phyloP scores from a whole-genome alignment of 768 basidiomycete species.

The Cystoderma amianthinum region DNA sequence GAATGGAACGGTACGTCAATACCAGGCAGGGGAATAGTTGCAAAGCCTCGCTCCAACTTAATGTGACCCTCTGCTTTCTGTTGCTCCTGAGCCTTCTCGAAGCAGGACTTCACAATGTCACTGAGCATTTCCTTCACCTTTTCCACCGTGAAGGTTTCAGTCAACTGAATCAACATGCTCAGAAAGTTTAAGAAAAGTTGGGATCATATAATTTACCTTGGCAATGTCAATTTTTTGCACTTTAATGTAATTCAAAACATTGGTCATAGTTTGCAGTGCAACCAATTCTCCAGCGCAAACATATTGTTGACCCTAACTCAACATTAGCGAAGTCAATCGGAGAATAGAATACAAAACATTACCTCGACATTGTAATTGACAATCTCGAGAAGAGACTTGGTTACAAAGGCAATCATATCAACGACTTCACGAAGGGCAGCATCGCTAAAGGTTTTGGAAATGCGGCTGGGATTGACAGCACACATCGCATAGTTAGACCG shows the following conservation, averaged over 20 bases:
- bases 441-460: constrained; percentile 92
- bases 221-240: constrained; percentile 91
- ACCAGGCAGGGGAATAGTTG: constrained; percentile 90
- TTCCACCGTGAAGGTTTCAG: constrained; percentile 81
- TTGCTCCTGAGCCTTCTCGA: constrained; percentile 67
- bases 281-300: constrained; percentile 97
- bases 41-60: constrained; percentile 93
- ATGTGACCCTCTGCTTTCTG: constrained; percentile 83
- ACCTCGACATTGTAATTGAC: constrained; percentile 97
- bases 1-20: constrained; percentile 99
- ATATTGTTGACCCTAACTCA: constrained; percentile 90
- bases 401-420: constrained; percentile 74
- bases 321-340: constrained; percentile 4
- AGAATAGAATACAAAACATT: constrained; percentile 3
- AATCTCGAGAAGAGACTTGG: constrained; percentile 86
- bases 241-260: constrained; percentile 95
- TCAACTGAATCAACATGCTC: constrained; percentile 46
- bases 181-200: background rate
- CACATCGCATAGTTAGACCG: constrained; percentile 99
- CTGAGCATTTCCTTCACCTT: constrained; percentile 94
- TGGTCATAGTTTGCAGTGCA: constrained; percentile 89
- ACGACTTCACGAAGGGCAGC: constrained; percentile 96
- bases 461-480: constrained; percentile 95
- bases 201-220: constrained; percentile 43
- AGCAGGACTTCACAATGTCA: constrained; percentile 84